Evolutionary conservation across 345 rosid genomes (phyloP), one percentile per base, ranked within the genome.

Genomic region (Turnera subulata): DNA sequence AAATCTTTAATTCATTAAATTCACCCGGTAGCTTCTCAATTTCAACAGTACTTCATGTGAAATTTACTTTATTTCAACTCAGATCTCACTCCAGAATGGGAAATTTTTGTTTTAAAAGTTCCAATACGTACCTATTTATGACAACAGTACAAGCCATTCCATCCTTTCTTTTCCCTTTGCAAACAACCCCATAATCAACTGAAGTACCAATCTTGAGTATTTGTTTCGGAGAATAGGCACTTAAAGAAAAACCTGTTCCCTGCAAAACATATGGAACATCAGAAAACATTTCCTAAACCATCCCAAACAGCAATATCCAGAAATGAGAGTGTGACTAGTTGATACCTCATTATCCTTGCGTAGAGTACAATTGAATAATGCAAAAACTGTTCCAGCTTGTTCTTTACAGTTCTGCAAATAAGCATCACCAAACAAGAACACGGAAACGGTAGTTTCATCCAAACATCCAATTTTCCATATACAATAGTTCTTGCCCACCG

Each of bases 341-440:
- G 51, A 65, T 78, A 89, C 91, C 86, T 33, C 54, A 46, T 56
- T 32, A 46, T 84, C 96, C 64, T 74, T 87, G 71, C 96, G 88
- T 23, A 85, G 78, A 5, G 72, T 66, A 59, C 88, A 85, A 65
- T 80, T 84, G 63, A 87, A 93, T 15, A 89, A 67, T 39, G 88
- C 90, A 64, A 89, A 87, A 73, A 76, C 86, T 0, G 94, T 71
- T 69, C 94, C 99, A 20, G 78, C 83, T 55, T 75, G 73, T 63
- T 82, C 91, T 26, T 74, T 59, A 38, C 68, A 46, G 73, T 80
- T 75, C 60, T 73, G 73, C 73, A 75, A 73, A 63, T 76, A 83
- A 66, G 96, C 94, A 61, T 87, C 97, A 54, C 94, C 88, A 74
- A 93, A 93, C 82, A 93, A 74, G 78, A 93, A 93, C 59, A 93